Conservation (phyloP, 1,139 yeast species). For the Saccharomyces hybrid region DNA sequence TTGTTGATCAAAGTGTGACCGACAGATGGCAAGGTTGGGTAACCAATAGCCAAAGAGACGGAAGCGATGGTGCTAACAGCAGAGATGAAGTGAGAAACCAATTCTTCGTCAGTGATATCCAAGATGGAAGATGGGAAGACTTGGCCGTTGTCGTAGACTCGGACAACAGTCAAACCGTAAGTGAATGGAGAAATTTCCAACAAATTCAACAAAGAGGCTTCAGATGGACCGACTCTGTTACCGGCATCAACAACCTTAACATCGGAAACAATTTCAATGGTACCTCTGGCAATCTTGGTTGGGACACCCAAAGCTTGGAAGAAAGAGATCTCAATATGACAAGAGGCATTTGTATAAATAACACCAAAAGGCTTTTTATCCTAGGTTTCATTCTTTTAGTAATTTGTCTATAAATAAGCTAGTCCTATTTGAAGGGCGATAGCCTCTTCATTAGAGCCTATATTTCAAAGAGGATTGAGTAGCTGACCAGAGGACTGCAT, state of each 20-base stretch:
- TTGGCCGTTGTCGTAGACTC: slow-evolving; percentile 98
- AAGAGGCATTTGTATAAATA: not conserved
- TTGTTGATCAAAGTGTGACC: slow-evolving; percentile 98
- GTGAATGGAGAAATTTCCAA: slow-evolving; percentile 99
- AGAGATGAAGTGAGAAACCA: slow-evolving; percentile 81
- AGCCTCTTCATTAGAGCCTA: not conserved
- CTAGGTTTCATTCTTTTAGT: not conserved
- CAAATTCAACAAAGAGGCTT: slow-evolving; percentile 98
- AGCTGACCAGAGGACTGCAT: not conserved
- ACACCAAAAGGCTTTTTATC: not conserved
- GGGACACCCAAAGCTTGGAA: slow-evolving; percentile 99
- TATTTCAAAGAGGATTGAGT: not conserved
- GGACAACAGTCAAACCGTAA: slow-evolving; percentile 93
- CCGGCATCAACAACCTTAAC: slow-evolving; percentile 89
- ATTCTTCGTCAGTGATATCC: slow-evolving; percentile 97
- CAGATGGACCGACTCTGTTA: slow-evolving; percentile 95
- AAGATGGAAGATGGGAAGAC: slow-evolving; percentile 93
- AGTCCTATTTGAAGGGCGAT: not conserved
- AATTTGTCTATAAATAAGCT: not conserved
- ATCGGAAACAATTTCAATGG: slow-evolving; percentile 39
- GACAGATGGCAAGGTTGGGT: slow-evolving; percentile 99
- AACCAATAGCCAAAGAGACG: slow-evolving; percentile 92
- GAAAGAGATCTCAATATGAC: slow-evolving; percentile 72
- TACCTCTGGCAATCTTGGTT: slow-evolving; percentile 99
- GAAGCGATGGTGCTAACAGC: slow-evolving; percentile 94